Evolutionary conservation across 768 basidiomycete species (phyloP).

Genomic region (Suillus sp.): DNA sequence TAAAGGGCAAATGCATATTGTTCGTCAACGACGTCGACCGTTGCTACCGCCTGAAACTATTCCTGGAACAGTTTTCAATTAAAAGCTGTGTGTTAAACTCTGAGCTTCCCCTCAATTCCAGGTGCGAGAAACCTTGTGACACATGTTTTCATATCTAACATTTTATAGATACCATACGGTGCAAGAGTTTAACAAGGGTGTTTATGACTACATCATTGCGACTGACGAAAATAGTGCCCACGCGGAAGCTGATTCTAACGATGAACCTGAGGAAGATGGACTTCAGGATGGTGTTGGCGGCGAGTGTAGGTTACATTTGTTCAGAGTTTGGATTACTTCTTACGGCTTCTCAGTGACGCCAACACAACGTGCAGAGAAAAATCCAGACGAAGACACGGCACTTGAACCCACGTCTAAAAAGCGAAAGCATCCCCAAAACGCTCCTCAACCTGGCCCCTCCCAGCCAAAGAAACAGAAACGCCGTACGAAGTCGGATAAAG

Average conservation of each 20-base stretch:
- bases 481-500: slow-evolving; percentile 60
- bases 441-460: slow-evolving; percentile 39
- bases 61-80: slow-evolving; percentile 96
- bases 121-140: slow-evolving; percentile 41
- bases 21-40: slow-evolving; percentile 97
- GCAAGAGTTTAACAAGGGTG: slow-evolving; percentile 98
- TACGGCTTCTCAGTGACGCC: slow-evolving; percentile 45
- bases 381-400: slow-evolving; percentile 24
- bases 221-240: slow-evolving; percentile 82
- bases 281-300: slow-evolving; percentile 17
- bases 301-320: slow-evolving; percentile 32
- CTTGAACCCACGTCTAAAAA: slow-evolving; percentile 42
- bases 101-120: slow-evolving; percentile 92
- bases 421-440: slow-evolving; percentile 54
- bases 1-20: slow-evolving; percentile 93
- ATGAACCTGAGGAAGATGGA: slow-evolving; percentile 41
- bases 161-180: slow-evolving; percentile 86
- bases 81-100: slow-evolving; percentile 96
- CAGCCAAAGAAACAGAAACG: slow-evolving; percentile 48
- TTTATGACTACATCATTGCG: slow-evolving; percentile 98
- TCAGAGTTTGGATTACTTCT: slow-evolving; percentile 22
- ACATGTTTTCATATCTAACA: not conserved
- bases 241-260: slow-evolving; percentile 51
- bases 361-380: slow-evolving; percentile 47
- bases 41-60: slow-evolving; percentile 94